Evolutionary conservation across 805 yeast species (phyloP), one percentile per base, ranked within the genome.

Genomic region (Yamadazyma sp.): DNA sequence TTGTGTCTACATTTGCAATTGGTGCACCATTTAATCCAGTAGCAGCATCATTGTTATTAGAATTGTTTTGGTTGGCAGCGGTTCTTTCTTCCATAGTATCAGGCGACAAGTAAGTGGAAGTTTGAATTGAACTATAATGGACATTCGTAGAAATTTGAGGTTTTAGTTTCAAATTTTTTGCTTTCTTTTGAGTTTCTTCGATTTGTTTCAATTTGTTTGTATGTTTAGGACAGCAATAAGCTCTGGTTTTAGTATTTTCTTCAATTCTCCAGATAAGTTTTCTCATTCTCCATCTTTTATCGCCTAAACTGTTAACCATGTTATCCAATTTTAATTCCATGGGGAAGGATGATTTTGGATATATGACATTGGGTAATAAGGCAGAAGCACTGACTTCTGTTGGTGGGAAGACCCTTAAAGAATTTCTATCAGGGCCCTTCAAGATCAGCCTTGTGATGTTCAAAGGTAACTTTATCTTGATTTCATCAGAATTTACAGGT

Each of bases 361-460:
- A 86, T 21, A 86, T 74, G 11, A 88, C 95, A 44, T 84, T 84
- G 2, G 98, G 98, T 32, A 93, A 65, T 11, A 81, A 83, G 7
- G 95, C 93, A 18, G 83, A 77, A 5, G 96, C 94, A 3, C 87
- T 81, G 23, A 93, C 81, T 27, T 83, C 85, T 0, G 98, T 91
- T 6, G 99, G 98, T 1, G 98, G 98, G 59, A 93, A 93, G 1
- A 93, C 86, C 42, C 99, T 74, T 24, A 87, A 62, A 1, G 96
- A 86, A 52, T 85, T 86, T 48, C 88, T 72, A 54, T 89, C 96
- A 2, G 86, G 85, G 5, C 93, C 91, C 30, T 86, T 67, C 16
- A 86, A 56, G 20, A 91, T 76, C 38, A 94, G 82, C 49, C 98
- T 73, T 29, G 83, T 71, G 2, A 93, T 69, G 45, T 81, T 73